Percentiles rank a stretch among this genome's conserved stretches.
Conservation (phyloP, 108 stramenopile genomes). For the Conticribra weissflogii region DNA sequence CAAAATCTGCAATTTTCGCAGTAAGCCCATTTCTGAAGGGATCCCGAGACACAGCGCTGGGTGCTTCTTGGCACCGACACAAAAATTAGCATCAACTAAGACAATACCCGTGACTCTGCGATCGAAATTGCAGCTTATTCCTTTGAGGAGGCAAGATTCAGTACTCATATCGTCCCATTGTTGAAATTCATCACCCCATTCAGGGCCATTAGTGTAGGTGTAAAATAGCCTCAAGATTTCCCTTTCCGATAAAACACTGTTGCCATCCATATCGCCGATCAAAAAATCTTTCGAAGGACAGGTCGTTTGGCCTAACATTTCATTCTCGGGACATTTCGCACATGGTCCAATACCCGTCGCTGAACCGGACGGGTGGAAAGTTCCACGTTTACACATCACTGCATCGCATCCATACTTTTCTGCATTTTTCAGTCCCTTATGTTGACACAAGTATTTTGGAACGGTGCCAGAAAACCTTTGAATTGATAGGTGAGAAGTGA, state of each 20-base stretch:
- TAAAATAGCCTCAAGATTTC: slow-evolving; percentile 62
- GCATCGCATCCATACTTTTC: slow-evolving; percentile 57
- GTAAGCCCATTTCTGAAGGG: slow-evolving; percentile 17
- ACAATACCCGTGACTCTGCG: slow-evolving; percentile 35
- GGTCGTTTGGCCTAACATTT: slow-evolving; percentile 46
- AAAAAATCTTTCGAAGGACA: slow-evolving; percentile 44
- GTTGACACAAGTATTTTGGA: not conserved
- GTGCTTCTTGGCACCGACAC: slow-evolving; percentile 1
- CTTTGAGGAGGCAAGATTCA: slow-evolving; percentile 54
- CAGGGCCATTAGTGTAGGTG: slow-evolving; percentile 47
- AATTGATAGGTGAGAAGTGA: no score
- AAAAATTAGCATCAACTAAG: slow-evolving; percentile 15
- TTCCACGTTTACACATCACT: slow-evolving; percentile 57
- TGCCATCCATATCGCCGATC: slow-evolving; percentile 64
- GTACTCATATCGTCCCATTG: slow-evolving; percentile 50
- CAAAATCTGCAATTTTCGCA: slow-evolving; percentile 12
- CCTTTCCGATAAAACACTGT: slow-evolving; percentile 54
- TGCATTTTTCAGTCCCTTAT: not conserved
- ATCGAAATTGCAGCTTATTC: slow-evolving; percentile 52
- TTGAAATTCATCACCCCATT: slow-evolving; percentile 58
- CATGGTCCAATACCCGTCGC: not conserved
- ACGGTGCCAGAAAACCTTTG: not conserved
- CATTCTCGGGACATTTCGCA: slow-evolving; percentile 4
- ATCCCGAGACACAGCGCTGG: slow-evolving; percentile 3
- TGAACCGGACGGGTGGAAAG: slow-evolving; percentile 52